Base-by-base conservation (phyloP, 139 green algal genomes). In the Coelastrella sp. region DNA sequence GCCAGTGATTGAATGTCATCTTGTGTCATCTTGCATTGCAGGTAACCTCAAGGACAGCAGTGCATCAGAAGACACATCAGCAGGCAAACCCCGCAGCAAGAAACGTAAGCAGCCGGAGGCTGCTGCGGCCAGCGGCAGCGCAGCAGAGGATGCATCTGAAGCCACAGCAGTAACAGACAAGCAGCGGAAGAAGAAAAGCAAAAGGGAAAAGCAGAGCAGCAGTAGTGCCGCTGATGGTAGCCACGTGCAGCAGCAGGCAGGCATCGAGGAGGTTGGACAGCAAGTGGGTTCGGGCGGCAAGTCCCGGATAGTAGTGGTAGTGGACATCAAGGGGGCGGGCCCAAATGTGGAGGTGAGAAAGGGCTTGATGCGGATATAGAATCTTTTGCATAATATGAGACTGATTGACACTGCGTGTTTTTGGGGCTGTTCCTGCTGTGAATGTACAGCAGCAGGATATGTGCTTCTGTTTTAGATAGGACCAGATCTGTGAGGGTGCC, bases 271-370 rank as follows among this genome's bases (percentile, higher is more conserved):
- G 32, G 32, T 47, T 47, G 5, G 80, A n/a, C 16, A 59, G 7
- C 47, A 76, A 17, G 54, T 14, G 74, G 23, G 7, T 83, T 17
- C 57, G 71, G 86, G 57, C 64, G 32, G 68, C 5, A 91, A 91
- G 84, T 3, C 57, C 10, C 56, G 73, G 8, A 54, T 91, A 11
- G 85, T 95, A 2, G 90, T 95, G 23, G 92, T 96, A 4, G 92
- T 88, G 11, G 83, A 88, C 91, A 61, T 74, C 86, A 60, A 85
- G 47, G 59, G 80, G 32, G 0, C 54, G 56, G 7, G 90, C 10
- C 60, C 83, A 68, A 87, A 32, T 47, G 73, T 13, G 8, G 71
- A 83, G 86, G 86, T 85, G 75, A 59, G 59, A 47, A 47, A 47
- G 32, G 32, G 32, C 32, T 47, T 47, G 32, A 47, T 47, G 32